Evolutionary conservation across 495 filamentous ascomycete genomes (phyloP), one percentile per base, ranked within the genome.

Genomic region (Tuber microsphaerosporum): DNA sequence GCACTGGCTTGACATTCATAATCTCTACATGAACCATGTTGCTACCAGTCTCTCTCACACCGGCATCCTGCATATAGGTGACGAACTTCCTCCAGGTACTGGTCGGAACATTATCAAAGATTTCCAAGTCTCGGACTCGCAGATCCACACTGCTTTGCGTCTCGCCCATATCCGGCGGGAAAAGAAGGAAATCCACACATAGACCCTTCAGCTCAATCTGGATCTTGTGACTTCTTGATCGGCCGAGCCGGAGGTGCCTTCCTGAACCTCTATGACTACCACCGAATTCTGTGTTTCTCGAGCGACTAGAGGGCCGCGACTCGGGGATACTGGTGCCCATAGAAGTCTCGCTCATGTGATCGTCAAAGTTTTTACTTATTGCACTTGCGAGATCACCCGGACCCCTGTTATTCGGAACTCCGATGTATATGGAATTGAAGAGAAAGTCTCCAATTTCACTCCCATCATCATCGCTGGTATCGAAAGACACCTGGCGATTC

Each of bases 81-180:
- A 92, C 91, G 83, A 99, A 98, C 81, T 97, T 98, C 84, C 92
- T 95, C 96, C 96, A 99, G 2, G 94, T 98, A 14, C 95, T 98
- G 1, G 93, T 95, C 2, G 94, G 92, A 1, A 98, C 88, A 82
- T 97, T 93, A 83, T 99, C 96, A 77, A 95, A 96, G 39, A 99
- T 90, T 75, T 97, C 94, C 16, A 97, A 84, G 73, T 98, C 92
- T 48, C 87, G 86, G 17, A 98, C 87, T 2, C 92, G 88, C 22
- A 98, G 85, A 84, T 97, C 93, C 65, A 97, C 83, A 16, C 93
- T 94, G 79, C 89, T 96, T 81, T 95, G 89, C 2, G 92, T 94
- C 83, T 97, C 94, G 0, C 89, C 91, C 4, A 88, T 88, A 34
- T 86, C 89, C 0, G 92, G 90, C 14, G 94, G 93, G 83, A 94